These are phyloP conservation scores for Wickerhamiella shivajii DNA, from an alignment of 805 yeast genomes.

Conservation along the genomic window DNA sequence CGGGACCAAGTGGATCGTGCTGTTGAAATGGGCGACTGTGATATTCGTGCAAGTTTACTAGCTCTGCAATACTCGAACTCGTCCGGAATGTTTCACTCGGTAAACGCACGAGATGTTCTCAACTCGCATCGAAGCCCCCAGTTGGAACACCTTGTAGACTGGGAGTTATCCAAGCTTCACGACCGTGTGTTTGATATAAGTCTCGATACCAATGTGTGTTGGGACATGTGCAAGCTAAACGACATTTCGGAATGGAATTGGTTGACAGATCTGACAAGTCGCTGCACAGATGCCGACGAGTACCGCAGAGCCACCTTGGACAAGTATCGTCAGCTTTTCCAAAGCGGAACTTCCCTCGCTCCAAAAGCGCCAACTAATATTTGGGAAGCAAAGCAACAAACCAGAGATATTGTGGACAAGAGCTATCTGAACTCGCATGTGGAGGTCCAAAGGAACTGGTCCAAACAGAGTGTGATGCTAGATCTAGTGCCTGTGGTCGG, in stretches of 20 bases:
- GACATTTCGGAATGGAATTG: conserved; percentile 7
- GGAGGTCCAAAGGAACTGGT: neutral
- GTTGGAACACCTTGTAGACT: neutral
- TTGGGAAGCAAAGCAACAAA: conserved; percentile 1
- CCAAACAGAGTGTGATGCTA: neutral
- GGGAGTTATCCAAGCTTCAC: conserved; percentile 2
- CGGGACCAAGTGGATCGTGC: neutral
- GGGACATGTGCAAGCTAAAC: conserved; percentile 7
- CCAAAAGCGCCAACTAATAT: neutral
- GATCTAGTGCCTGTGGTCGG: conserved; percentile 5
- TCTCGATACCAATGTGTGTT: conserved; percentile 7
- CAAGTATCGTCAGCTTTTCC: conserved; percentile 5
- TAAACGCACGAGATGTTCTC: neutral
- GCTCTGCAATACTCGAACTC: conserved; percentile 3
- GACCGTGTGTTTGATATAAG: conserved; percentile 4
- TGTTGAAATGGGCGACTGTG: conserved; percentile 1
- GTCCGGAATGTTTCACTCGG: conserved; percentile 1
- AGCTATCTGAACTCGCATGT: neutral
- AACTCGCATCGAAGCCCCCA: neutral
- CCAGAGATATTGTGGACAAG: neutral
- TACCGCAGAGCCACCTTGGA: conserved; percentile 2
- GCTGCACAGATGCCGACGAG: neutral
- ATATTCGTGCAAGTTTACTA: conserved; percentile 6
- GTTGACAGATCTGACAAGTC: neutral
- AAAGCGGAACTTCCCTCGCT: neutral